A percentile compares a stretch with the other conserved stretches of the same genome.
phyloP scores from a whole-genome alignment of 73 alveolate species.

The Symbiodinium pilosum region DNA sequence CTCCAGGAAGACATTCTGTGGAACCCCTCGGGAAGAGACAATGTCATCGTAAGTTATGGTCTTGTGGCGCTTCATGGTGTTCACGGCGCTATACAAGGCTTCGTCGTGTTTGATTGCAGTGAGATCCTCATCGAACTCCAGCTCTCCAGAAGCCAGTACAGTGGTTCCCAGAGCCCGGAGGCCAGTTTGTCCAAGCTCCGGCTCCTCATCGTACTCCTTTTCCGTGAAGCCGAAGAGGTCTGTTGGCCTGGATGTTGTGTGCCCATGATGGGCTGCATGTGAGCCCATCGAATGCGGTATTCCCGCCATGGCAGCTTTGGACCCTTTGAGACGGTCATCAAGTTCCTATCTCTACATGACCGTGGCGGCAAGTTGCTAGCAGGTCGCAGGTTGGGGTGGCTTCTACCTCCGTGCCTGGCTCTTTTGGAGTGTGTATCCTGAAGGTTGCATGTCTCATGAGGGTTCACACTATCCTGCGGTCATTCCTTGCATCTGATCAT shows the following conservation, averaged over 20 bases:
- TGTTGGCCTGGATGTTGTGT: background rate
- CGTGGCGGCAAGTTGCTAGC: too few species aligned
- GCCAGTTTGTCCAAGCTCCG: background rate
- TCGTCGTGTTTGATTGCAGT: conserved; percentile 13
- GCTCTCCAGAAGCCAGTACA: background rate
- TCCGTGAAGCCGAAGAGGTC: background rate
- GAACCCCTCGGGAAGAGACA: conserved; percentile 15
- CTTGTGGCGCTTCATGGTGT: conserved; percentile 70
- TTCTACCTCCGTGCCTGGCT: too few species aligned
- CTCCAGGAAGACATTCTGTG: conserved; percentile 44
- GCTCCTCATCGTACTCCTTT: conserved; percentile 6
- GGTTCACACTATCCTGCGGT: too few species aligned
- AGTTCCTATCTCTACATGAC: too few species aligned
- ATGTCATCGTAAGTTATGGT: conserved; percentile 85
- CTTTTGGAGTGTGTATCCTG: too few species aligned
- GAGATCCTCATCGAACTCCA: conserved; percentile 10
- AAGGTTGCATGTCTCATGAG: too few species aligned
- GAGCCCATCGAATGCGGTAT: background rate
- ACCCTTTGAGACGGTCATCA: background rate
- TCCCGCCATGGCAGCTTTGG: background rate
- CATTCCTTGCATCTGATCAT: too few species aligned
- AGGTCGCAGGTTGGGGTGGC: too few species aligned
- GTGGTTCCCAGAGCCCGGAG: background rate
- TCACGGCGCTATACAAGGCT: conserved; percentile 52
- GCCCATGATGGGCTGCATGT: conserved; percentile 7